A percentile compares a stretch with the other conserved stretches of the same genome.
phyloP scores from a whole-genome alignment of 352 stramenopile species.

The Globisporangium cylindrosporum region DNA sequence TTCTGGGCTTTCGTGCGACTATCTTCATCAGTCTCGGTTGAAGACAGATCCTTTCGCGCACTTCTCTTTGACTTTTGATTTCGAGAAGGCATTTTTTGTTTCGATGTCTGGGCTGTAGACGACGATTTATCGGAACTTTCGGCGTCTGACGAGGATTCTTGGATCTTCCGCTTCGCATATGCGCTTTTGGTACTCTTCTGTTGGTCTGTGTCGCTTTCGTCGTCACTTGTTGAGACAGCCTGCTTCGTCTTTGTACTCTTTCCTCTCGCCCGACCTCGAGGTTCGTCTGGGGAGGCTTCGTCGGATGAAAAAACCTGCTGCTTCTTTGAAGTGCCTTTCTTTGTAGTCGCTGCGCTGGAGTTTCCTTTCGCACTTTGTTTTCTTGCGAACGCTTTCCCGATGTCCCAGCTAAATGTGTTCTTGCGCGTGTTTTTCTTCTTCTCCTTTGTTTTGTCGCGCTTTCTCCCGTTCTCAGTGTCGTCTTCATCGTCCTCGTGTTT shows the following conservation, averaged over 20 bases:
- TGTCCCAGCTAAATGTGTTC: constrained; percentile 75
- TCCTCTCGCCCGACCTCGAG: constrained; percentile 1
- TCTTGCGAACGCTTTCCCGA: constrained; percentile 59
- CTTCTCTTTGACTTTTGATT: background rate
- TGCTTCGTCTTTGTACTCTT: constrained; percentile 8
- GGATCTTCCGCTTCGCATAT: background rate
- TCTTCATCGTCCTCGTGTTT: constrained; percentile 11
- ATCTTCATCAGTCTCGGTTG: constrained; percentile 15
- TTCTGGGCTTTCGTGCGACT: background rate
- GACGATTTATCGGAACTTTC: background rate
- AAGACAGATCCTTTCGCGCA: constrained; percentile 1
- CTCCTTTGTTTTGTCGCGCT: constrained; percentile 4
- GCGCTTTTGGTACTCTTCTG: background rate
- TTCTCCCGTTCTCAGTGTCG: constrained; percentile 7
- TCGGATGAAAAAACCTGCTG: constrained; percentile 18
- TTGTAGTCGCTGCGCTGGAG: constrained; percentile 4
- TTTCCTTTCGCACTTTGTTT: constrained; percentile 34
- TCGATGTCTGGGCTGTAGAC: background rate
- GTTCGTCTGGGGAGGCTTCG: constrained; percentile 1
- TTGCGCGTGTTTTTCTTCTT: constrained; percentile 50
- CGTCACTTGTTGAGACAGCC: background rate
- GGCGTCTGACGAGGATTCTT: background rate
- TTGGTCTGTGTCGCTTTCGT: background rate
- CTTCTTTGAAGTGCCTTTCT: constrained; percentile 7
- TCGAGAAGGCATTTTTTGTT: background rate